These are phyloP conservation scores for Durio zibethinus DNA, from an alignment of 345 rosid species.

Conservation along the genomic window DNA sequence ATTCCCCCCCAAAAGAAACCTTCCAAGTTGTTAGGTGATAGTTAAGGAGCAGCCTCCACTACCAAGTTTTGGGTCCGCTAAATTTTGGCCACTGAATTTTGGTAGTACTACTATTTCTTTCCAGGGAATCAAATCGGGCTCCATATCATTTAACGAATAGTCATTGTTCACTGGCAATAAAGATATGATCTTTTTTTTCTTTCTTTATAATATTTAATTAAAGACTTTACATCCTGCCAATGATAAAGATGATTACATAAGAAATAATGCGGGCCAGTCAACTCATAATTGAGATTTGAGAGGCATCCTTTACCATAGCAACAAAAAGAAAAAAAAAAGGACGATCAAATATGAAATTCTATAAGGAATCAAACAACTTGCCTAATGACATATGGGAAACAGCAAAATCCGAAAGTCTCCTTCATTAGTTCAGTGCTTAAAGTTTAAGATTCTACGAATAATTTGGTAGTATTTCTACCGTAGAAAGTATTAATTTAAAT, in stretches of 20 bases:
- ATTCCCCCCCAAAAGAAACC: neutral
- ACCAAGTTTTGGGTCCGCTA: neutral
- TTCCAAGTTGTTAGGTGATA: neutral
- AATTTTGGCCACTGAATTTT: neutral
- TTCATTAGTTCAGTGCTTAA: neutral
- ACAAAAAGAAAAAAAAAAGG: neutral
- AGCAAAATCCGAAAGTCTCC: neutral
- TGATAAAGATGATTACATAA: neutral
- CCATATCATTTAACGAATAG: neutral
- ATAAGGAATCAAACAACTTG: neutral
- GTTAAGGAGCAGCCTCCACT: neutral
- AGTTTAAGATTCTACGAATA: neutral
- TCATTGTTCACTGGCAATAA: neutral
- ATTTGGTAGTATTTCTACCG: neutral
- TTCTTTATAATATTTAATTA: neutral
- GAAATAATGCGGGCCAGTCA: neutral
- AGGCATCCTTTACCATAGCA: constrained; percentile 8
- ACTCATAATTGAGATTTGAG: neutral
- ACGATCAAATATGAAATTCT: neutral
- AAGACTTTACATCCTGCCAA: neutral
- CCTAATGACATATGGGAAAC: neutral
- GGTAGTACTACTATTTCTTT: neutral
- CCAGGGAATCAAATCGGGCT: neutral
- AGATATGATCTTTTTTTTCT: neutral
- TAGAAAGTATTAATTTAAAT: neutral